Conservation (phyloP, 176 grass and related monocot species). For the Secale cereale region DNA sequence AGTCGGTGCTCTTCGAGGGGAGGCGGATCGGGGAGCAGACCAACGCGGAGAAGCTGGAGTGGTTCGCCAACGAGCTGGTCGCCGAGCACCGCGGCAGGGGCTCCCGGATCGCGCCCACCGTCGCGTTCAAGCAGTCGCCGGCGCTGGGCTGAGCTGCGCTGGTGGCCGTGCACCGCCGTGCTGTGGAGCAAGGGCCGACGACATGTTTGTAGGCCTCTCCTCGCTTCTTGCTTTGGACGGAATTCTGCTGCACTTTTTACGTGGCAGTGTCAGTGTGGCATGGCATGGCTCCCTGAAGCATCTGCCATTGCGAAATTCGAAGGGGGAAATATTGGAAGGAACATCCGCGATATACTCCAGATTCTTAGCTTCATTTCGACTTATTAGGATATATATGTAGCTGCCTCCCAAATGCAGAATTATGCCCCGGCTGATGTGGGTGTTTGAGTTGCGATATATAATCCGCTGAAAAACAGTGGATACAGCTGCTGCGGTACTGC, state of each 20-base stretch:
- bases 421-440: not conserved
- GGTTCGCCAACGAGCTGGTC: slow-evolving; percentile 72
- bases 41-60: slow-evolving; percentile 91
- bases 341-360: slow-evolving; percentile 43
- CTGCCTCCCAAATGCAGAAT: slow-evolving; percentile 13
- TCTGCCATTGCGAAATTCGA: slow-evolving; percentile 8
- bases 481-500: not conserved
- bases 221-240: slow-evolving; percentile 32
- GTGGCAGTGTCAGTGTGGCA: slow-evolving; percentile 56
- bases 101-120: slow-evolving; percentile 85
- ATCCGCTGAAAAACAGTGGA: not conserved
- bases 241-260: slow-evolving; percentile 79
- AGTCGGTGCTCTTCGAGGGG: slow-evolving; percentile 91
- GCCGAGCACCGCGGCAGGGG: slow-evolving; percentile 72
- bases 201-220: slow-evolving; percentile 36
- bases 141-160: slow-evolving; percentile 16
- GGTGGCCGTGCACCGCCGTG: not conserved
- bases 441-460: not conserved
- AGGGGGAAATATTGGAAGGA: slow-evolving; percentile 18
- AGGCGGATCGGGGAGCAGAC: slow-evolving; percentile 71
- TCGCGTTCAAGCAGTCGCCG: slow-evolving; percentile 81
- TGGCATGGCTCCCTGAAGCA: slow-evolving; percentile 37
- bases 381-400: slow-evolving; percentile 36
- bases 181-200: not conserved
- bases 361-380: slow-evolving; percentile 16